These are phyloP conservation scores for Malus orientalis DNA, from an alignment of 306 rosid genomes.

Conservation along the genomic window DNA sequence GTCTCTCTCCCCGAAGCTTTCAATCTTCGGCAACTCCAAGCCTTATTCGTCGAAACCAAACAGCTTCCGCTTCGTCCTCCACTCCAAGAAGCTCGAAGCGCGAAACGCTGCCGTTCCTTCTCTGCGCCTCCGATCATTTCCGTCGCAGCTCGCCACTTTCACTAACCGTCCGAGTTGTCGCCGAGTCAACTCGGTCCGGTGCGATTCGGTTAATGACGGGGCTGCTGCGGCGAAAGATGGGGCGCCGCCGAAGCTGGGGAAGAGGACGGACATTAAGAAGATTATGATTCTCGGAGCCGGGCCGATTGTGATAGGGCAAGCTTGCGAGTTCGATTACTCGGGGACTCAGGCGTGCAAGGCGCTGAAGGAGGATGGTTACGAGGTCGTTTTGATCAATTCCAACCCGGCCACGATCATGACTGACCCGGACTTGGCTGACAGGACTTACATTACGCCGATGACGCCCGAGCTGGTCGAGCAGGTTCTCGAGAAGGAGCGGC, in stretches of 20 bases:
- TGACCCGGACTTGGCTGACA: constrained; percentile 78
- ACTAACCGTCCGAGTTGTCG: neutral
- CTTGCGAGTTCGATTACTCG: constrained; percentile 91
- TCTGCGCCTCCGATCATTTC: constrained; percentile 25
- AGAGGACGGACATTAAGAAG: constrained; percentile 80
- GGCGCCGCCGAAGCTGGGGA: constrained; percentile 26
- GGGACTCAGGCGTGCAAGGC: constrained; percentile 98
- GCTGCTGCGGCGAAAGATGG: neutral
- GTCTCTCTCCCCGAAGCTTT: constrained; percentile 8
- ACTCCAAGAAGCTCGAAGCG: constrained; percentile 5
- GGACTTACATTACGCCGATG: constrained; percentile 86
- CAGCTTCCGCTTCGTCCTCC: constrained; percentile 1
- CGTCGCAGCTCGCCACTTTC: neutral
- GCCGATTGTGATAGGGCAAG: constrained; percentile 92
- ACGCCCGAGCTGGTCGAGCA: constrained; percentile 85
- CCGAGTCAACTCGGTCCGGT: constrained; percentile 16
- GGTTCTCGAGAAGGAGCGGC: constrained; percentile 75
- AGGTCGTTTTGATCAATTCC: constrained; percentile 76
- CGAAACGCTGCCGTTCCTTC: neutral
- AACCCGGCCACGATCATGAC: constrained; percentile 98
- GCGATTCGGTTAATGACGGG: neutral
- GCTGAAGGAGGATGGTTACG: constrained; percentile 76
- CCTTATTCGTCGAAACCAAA: constrained; percentile 11
- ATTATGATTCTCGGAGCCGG: constrained; percentile 92
- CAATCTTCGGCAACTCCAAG: constrained; percentile 3